These are phyloP conservation scores for Globisporangium solare DNA, from an alignment of 352 stramenopile genomes.

Conservation along the genomic window DNA sequence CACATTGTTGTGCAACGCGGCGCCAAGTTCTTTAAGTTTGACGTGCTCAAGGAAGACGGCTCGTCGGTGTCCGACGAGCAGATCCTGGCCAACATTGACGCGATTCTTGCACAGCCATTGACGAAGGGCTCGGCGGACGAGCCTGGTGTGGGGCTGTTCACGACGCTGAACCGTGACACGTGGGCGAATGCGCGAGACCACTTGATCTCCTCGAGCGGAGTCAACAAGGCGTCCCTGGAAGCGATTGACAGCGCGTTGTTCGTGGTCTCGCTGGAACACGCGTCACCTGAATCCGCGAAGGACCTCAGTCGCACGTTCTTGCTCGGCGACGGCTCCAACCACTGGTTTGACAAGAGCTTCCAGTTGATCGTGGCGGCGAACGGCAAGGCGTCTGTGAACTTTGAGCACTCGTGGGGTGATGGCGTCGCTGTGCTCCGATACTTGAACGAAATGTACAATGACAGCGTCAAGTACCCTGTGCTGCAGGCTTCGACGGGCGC, in stretches of 20 bases:
- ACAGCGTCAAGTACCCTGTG: slow-evolving; percentile 73
- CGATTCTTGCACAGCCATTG: slow-evolving; percentile 71
- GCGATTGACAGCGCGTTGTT: slow-evolving; percentile 87
- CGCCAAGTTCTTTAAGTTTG: slow-evolving; percentile 83
- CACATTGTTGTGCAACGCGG: slow-evolving; percentile 87
- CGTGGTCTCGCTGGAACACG: slow-evolving; percentile 75
- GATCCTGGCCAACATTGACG: slow-evolving; percentile 82
- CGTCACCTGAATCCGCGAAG: slow-evolving; percentile 40
- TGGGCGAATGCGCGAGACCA: slow-evolving; percentile 73
- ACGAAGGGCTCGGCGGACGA: slow-evolving; percentile 23
- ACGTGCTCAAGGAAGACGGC: slow-evolving; percentile 72
- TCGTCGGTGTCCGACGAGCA: slow-evolving; percentile 57
- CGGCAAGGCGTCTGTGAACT: slow-evolving; percentile 82
- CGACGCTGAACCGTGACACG: slow-evolving; percentile 76
- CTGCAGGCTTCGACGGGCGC: slow-evolving; percentile 27
- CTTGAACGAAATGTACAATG: slow-evolving; percentile 85
- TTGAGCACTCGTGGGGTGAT: slow-evolving; percentile 90
- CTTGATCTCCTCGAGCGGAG: slow-evolving; percentile 35
- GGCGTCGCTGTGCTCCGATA: slow-evolving; percentile 86
- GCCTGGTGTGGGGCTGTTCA: slow-evolving; percentile 70
- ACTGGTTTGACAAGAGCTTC: slow-evolving; percentile 93
- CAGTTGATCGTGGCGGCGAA: slow-evolving; percentile 84
- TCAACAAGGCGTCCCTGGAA: slow-evolving; percentile 69
- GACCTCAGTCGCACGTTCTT: slow-evolving; percentile 79
- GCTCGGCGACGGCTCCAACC: slow-evolving; percentile 77